Base-by-base conservation (phyloP, 2,329 filamentous ascomycete genomes). In the Diaporthe citriasiana region DNA sequence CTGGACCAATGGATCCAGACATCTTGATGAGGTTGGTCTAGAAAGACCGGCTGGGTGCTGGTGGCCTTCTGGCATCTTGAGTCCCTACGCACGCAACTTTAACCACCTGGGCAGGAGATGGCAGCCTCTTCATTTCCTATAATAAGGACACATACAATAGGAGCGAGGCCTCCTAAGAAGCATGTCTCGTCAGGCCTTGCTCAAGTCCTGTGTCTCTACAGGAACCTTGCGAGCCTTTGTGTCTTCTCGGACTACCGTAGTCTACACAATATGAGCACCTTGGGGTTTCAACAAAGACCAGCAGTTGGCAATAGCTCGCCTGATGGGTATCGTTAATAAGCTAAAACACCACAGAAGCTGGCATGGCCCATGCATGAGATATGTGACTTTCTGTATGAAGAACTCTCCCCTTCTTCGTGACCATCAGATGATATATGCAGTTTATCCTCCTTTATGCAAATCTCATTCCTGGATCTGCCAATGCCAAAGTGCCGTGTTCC, bases 1-100 rank as follows among this genome's bases (percentile, higher is more conserved):
- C 35, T 75, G 47, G 74, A 75, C 3, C 74, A 75, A 47, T 75
- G 74, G 74, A 42, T 71, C 7, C 74, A 75, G 38, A 75, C 60
- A 33, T 71, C 74, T 13, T 75, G 56, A 71, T 63, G n/a, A 19
- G 30, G 3, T 9, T 3, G 3, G 10, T 25, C 19, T 50, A 3
- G 2, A 30, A 35, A 45, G 25, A 9, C 30, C 12, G 4, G 33
- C 19, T 56, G 4, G 15, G 33, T 22, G 19, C 17, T 5, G 4
- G 27, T 30, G 35, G n/a, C 40, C 57, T 57, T 9, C 55, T 40
- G 30, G 33, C 17, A 38, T 38, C 10, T 40, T 9, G 22, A 50
- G n/a, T 51, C 25, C n/a, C 10, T 25, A 6, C n/a, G 47, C 47
- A 51, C 13, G 47, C 10, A 15, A 15, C 9, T 25, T 22, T 25